These are phyloP conservation scores for Fragaria iinumae DNA, from an alignment of 306 rosid species.

Conservation along the genomic window DNA sequence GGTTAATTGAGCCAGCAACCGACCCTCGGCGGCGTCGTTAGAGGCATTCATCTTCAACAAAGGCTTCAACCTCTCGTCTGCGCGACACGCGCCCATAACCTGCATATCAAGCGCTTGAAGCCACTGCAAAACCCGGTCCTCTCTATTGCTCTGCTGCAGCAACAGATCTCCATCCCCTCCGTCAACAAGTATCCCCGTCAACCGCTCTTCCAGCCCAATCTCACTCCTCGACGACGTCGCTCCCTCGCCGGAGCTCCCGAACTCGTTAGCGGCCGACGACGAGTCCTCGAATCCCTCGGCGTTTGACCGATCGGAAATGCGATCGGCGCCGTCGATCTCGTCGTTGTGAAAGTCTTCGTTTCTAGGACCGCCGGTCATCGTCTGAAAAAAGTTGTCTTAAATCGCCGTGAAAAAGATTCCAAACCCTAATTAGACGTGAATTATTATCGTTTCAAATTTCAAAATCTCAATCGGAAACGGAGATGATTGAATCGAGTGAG, in stretches of 20 bases:
- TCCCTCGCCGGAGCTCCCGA: conserved; percentile 35
- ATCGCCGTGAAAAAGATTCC: not conserved
- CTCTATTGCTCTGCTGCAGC: conserved; percentile 71
- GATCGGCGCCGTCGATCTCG: conserved; percentile 27
- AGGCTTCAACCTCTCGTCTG: conserved; percentile 87
- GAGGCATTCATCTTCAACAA: conserved; percentile 73
- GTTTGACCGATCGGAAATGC: conserved; percentile 30
- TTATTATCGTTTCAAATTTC: not conserved
- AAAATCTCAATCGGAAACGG: not conserved
- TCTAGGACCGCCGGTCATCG: conserved; percentile 48
- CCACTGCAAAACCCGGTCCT: conserved; percentile 68
- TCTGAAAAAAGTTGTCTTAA: not conserved
- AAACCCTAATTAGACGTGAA: conserved; percentile 9
- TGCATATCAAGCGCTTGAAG: conserved; percentile 93
- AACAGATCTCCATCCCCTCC: conserved; percentile 81
- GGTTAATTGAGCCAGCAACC: conserved; percentile 73
- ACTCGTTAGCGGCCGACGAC: conserved; percentile 35
- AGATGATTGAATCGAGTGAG: conserved; percentile 12
- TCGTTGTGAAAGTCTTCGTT: conserved; percentile 42
- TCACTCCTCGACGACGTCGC: conserved; percentile 43
- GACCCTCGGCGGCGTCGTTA: conserved; percentile 82
- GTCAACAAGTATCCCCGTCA: conserved; percentile 69
- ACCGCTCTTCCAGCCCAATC: conserved; percentile 66
- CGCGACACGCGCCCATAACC: conserved; percentile 89
- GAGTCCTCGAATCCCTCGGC: conserved; percentile 43